phyloP scores from a whole-genome alignment of 169 alveolate species.

The Plasmodium relictum region DNA sequence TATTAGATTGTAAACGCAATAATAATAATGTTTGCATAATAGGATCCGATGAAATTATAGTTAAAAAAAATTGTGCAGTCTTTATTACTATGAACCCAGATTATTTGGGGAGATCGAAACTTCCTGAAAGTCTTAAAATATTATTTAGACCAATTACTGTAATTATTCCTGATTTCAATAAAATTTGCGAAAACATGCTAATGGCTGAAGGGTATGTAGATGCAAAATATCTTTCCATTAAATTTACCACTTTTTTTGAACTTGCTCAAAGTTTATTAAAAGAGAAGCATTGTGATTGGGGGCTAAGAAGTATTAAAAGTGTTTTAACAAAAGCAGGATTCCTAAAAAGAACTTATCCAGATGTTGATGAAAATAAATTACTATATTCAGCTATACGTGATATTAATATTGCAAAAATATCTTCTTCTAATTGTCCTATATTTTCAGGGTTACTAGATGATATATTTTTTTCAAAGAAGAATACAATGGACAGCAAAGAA shows the following conservation, averaged over 20 bases:
- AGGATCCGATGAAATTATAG: constrained; percentile 94
- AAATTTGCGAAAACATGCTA: constrained; percentile 96
- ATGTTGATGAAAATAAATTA: constrained; percentile 93
- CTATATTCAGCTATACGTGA: constrained; percentile 85
- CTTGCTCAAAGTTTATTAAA: constrained; percentile 94
- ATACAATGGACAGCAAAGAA: constrained; percentile 73
- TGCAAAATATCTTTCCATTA: constrained; percentile 94
- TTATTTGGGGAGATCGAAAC: constrained; percentile 96
- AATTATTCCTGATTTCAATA: constrained; percentile 96
- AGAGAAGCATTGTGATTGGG: constrained; percentile 97
- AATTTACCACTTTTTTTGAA: constrained; percentile 94
- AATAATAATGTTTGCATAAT: constrained; percentile 90
- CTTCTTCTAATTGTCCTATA: constrained; percentile 78
- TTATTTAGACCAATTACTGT: constrained; percentile 97
- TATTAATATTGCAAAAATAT: constrained; percentile 86
- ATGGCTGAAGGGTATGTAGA: constrained; percentile 98
- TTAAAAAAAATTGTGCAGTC: constrained; percentile 96
- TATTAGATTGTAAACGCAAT: constrained; percentile 94
- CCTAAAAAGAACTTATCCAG: constrained; percentile 95
- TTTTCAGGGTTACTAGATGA: constrained; percentile 93
- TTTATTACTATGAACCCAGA: constrained; percentile 98
- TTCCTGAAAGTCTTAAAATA: constrained; percentile 97
- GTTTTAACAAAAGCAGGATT: constrained; percentile 97
- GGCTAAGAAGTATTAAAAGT: constrained; percentile 96
- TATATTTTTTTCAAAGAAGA: constrained; percentile 95